phyloP scores from a whole-genome alignment of 805 yeast species.

The Ogataea nakhonphanomensis region DNA sequence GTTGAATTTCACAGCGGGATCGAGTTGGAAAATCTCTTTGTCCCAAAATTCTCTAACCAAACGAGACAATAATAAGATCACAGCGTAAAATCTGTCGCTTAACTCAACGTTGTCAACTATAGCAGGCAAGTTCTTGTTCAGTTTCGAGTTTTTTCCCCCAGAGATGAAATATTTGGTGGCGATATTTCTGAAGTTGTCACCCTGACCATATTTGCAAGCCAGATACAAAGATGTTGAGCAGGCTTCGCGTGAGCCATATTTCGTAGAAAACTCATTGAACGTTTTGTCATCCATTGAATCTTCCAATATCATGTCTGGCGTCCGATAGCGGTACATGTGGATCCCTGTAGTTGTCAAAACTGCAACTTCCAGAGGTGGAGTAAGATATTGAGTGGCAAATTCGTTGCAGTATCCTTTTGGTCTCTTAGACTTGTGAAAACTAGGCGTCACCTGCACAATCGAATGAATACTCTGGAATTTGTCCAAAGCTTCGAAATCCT shows the following conservation, averaged over 20 bases:
- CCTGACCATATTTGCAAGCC: constrained; percentile 68
- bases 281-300: constrained; percentile 59
- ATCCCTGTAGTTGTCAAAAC: constrained; percentile 78
- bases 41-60: constrained; percentile 79
- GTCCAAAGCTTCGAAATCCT: constrained; percentile 75
- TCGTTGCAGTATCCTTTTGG: constrained; percentile 85
- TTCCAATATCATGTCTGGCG: constrained; percentile 76
- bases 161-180: constrained; percentile 51
- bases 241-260: constrained; percentile 85
- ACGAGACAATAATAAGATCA: constrained; percentile 73
- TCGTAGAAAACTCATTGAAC: constrained; percentile 63
- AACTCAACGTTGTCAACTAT: constrained; percentile 73
- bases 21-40: constrained; percentile 54
- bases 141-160: constrained; percentile 51
- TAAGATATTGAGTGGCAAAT: constrained; percentile 79
- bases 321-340: constrained; percentile 69
- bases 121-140: constrained; percentile 35
- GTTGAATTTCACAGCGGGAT: constrained; percentile 31
- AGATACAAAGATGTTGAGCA: constrained; percentile 85
- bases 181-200: constrained; percentile 45
- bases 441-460: constrained; percentile 65
- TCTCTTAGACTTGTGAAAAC: constrained; percentile 65
- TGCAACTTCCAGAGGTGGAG: constrained; percentile 67
- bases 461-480: constrained; percentile 58
- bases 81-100: constrained; percentile 89